These are phyloP conservation scores for Exophiala bonariae DNA, from an alignment of 2,329 filamentous ascomycete species.

Conservation along the genomic window DNA sequence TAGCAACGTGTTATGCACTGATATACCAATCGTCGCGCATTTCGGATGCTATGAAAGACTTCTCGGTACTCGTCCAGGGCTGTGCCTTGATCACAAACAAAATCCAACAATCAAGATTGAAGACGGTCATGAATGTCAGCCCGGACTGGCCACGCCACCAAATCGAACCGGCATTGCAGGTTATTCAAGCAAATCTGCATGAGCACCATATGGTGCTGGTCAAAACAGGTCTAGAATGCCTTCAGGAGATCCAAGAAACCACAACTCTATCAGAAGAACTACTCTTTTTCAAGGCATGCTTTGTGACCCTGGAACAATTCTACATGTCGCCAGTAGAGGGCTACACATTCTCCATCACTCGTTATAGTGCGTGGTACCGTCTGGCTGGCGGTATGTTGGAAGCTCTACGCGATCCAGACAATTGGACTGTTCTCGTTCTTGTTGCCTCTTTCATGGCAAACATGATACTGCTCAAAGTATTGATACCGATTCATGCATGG, in stretches of 20 bases:
- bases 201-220: background rate
- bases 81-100: slow-evolving; percentile 33
- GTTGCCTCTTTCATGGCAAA: background rate
- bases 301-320: background rate
- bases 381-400: background rate
- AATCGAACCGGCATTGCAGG: background rate
- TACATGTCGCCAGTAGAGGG: background rate
- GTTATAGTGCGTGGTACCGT: background rate
- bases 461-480: background rate
- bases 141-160: background rate
- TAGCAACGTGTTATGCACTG: slow-evolving; percentile 31
- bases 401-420: background rate
- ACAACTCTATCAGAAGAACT: background rate
- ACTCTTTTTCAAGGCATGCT: background rate
- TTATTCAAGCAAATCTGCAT: background rate
- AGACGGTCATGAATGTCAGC: slow-evolving; percentile 9
- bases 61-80: slow-evolving; percentile 30
- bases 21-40: slow-evolving; percentile 31
- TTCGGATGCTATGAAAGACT: slow-evolving; percentile 31
- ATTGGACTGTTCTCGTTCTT: background rate
- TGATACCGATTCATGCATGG: background rate
- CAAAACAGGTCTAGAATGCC: background rate
- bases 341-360: background rate
- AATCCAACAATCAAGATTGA: slow-evolving; percentile 22
- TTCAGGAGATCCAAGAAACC: background rate